Evolutionary conservation across 1,284 basidiomycete genomes (phyloP).

Genomic region (Ceratobasidium sp.): DNA sequence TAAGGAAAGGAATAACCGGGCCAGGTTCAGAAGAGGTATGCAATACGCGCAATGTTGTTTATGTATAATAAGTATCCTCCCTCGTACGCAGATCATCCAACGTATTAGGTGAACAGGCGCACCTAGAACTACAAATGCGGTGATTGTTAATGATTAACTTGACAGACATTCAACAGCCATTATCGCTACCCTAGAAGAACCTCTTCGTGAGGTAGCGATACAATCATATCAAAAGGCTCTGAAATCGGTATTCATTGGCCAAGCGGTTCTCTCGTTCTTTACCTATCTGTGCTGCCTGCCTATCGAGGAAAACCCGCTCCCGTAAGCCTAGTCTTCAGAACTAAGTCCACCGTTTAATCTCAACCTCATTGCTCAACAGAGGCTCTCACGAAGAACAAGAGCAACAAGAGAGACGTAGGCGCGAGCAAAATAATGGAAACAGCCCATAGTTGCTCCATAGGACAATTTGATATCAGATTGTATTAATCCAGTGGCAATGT

Average conservation of each 20-base stretch:
- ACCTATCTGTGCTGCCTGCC: constrained; percentile 76
- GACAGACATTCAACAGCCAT: constrained; percentile 77
- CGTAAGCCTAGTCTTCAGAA: constrained; percentile 65
- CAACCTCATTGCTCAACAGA: constrained; percentile 57
- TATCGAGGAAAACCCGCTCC: constrained; percentile 80
- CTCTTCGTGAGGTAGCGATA: constrained; percentile 76
- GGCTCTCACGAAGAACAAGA: constrained; percentile 73
- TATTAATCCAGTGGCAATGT: constrained; percentile 12
- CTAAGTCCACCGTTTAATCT: neutral
- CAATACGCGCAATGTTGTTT: neutral
- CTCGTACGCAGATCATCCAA: constrained; percentile 45
- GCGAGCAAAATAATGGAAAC: constrained; percentile 21
- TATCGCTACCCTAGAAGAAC: constrained; percentile 78
- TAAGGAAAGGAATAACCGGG: constrained; percentile 81
- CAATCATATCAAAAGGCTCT: constrained; percentile 88
- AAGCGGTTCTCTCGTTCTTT: constrained; percentile 73
- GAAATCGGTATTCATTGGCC: constrained; percentile 87
- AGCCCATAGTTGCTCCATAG: constrained; percentile 4
- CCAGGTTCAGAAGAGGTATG: constrained; percentile 78
- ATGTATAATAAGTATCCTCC: neutral
- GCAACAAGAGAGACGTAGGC: constrained; percentile 47
- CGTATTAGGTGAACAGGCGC: constrained; percentile 48
- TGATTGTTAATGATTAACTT: neutral
- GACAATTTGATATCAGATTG: constrained; percentile 6
- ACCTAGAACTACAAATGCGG: neutral